Evolutionary conservation across 1,284 basidiomycete species (phyloP).

Genomic region (Rhizoctonia solani): DNA sequence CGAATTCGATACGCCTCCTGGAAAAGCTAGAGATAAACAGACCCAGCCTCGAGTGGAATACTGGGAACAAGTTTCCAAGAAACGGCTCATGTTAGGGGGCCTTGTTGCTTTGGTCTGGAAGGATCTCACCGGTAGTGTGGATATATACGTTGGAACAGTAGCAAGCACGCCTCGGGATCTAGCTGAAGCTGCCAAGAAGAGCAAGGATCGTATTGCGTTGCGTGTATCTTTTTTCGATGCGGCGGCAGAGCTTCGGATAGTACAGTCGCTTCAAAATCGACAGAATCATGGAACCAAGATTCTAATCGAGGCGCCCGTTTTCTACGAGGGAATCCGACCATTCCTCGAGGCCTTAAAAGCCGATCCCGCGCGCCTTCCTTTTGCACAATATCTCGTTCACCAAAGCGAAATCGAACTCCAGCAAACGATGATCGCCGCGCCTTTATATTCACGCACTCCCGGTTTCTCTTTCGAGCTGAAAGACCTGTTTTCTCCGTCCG

Average conservation of each 20-base stretch:
- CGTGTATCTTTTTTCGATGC: slow-evolving; percentile 60
- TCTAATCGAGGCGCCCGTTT: slow-evolving; percentile 61
- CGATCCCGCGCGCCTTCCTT: slow-evolving; percentile 59
- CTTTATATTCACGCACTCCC: slow-evolving; percentile 54
- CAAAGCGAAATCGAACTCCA: slow-evolving; percentile 45
- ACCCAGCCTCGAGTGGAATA: slow-evolving; percentile 47
- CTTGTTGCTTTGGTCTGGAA: slow-evolving; percentile 59
- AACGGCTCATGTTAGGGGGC: slow-evolving; percentile 59
- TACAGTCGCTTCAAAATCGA: slow-evolving; percentile 47
- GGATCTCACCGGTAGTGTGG: slow-evolving; percentile 11
- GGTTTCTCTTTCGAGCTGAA: slow-evolving; percentile 56
- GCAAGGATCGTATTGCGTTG: slow-evolving; percentile 46
- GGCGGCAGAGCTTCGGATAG: slow-evolving; percentile 52
- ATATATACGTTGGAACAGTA: slow-evolving; percentile 56
- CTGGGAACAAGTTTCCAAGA: slow-evolving; percentile 59
- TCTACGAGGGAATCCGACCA: slow-evolving; percentile 64
- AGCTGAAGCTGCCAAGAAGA: slow-evolving; percentile 47
- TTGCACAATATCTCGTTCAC: slow-evolving; percentile 56
- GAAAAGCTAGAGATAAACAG: slow-evolving; percentile 42
- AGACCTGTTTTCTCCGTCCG: slow-evolving; percentile 46
- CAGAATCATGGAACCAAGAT: slow-evolving; percentile 42
- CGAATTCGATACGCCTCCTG: slow-evolving; percentile 56
- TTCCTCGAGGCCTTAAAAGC: slow-evolving; percentile 59
- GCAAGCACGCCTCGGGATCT: slow-evolving; percentile 51
- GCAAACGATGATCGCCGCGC: slow-evolving; percentile 51